phyloP scores from a whole-genome alignment of 208 protist species.

The Endotrypanum monterogeii region DNA sequence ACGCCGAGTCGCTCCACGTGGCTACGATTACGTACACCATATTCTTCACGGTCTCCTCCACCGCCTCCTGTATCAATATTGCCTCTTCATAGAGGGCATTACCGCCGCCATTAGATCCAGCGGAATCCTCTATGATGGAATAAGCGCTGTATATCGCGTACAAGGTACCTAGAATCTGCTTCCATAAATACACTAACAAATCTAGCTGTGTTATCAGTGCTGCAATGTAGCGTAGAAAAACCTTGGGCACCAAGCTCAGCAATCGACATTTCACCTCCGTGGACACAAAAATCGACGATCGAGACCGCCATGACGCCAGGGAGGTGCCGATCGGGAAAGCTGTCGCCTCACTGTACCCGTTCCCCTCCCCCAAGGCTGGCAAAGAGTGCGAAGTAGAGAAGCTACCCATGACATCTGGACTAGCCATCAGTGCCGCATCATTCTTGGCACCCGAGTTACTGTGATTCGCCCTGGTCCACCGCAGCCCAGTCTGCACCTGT shows the following conservation, averaged over 20 bases:
- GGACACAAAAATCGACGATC: slow-evolving; percentile 11
- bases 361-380: slow-evolving; percentile 7
- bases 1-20: slow-evolving; percentile 12
- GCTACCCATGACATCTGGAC: slow-evolving; percentile 10
- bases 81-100: slow-evolving; percentile 36
- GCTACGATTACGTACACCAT: slow-evolving; percentile 75
- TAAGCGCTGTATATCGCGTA: slow-evolving; percentile 73
- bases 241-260: slow-evolving; percentile 68
- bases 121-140: slow-evolving; percentile 2
- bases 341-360: neutral
- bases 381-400: slow-evolving; percentile 23
- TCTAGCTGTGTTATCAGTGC: slow-evolving; percentile 34
- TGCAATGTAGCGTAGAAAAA: slow-evolving; percentile 62
- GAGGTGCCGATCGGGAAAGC: neutral
- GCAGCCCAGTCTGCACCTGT: slow-evolving; percentile 22
- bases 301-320: neutral
- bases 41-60: slow-evolving; percentile 89
- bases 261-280: slow-evolving; percentile 74
- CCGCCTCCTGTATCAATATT: slow-evolving; percentile 61
- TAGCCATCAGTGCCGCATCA: neutral
- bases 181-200: slow-evolving; percentile 61
- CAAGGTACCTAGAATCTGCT: slow-evolving; percentile 70
- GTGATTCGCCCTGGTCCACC: slow-evolving; percentile 10
- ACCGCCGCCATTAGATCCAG: neutral
- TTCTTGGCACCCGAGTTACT: neutral